Conservation (phyloP, 2,329 filamentous ascomycete genomes). For the Xylariomycetidae sp. region DNA sequence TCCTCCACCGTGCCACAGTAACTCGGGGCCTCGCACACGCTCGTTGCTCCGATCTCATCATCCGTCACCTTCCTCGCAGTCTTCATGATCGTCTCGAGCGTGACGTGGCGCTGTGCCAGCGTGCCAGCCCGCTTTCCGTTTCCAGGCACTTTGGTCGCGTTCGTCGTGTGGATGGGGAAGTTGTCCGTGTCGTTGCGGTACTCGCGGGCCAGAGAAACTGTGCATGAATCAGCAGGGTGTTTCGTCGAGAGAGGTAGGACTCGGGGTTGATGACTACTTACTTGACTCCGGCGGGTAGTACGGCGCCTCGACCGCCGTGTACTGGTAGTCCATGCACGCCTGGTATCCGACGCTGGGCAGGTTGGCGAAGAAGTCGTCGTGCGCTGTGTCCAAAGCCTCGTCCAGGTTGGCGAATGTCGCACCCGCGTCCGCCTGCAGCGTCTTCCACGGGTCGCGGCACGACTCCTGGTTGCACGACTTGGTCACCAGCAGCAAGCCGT, state of each 20-base stretch:
- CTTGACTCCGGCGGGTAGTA: slow-evolving; percentile 1
- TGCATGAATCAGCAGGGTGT: too few relatives aligned
- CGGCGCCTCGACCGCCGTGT: not conserved
- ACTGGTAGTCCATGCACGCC: slow-evolving; percentile 4
- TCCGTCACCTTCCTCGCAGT: not conserved
- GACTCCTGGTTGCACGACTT: slow-evolving; percentile 18
- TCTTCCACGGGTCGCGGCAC: slow-evolving; percentile 19
- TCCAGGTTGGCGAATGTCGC: slow-evolving; percentile 1
- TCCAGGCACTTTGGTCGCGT: not conserved
- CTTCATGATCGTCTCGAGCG: not conserved
- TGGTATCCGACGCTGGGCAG: slow-evolving; percentile 4
- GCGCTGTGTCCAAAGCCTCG: slow-evolving; percentile 5
- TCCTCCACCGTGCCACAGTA: not conserved
- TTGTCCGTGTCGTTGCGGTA: not conserved
- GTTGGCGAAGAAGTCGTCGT: slow-evolving; percentile 1
- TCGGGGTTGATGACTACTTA: too few relatives aligned
- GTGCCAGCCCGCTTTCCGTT: not conserved
- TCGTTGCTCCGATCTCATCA: not conserved
- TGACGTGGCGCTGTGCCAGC: not conserved
- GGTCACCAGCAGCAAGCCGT: slow-evolving; percentile 19
- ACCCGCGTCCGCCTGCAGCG: slow-evolving; percentile 9
- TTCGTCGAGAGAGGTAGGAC: too few relatives aligned
- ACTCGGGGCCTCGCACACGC: not conserved
- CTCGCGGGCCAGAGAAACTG: not conserved
- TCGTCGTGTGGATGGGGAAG: not conserved